phyloP scores from a whole-genome alignment of 1,284 basidiomycete genomes.

The Ustilago bromivora region DNA sequence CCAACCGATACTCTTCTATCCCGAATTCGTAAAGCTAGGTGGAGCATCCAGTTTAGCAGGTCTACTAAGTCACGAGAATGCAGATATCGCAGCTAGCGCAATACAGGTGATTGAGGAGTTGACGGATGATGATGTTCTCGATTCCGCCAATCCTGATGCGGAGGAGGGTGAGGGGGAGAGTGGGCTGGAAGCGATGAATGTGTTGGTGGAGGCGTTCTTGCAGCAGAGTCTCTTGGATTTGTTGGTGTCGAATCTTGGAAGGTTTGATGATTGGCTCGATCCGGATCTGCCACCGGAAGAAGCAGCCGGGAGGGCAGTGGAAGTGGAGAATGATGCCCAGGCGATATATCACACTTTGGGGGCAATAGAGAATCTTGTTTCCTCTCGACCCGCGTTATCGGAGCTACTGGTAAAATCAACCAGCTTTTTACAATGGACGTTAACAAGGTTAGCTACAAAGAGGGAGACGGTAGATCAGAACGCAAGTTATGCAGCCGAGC shows the following conservation, averaged over 20 bases:
- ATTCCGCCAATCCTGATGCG: conserved; percentile 76
- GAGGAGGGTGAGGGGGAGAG: conserved; percentile 28
- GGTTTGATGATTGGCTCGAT: conserved; percentile 56
- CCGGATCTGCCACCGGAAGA: conserved; percentile 11
- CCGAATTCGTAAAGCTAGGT: conserved; percentile 85
- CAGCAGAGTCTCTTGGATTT: conserved; percentile 86
- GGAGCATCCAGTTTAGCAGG: conserved; percentile 80
- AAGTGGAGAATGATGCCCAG: conserved; percentile 56
- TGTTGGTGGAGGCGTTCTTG: conserved; percentile 71
- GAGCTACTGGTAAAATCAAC: conserved; percentile 79
- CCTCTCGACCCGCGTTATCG: conserved; percentile 80
- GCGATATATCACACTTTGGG: conserved; percentile 72
- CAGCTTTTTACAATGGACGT: conserved; percentile 81
- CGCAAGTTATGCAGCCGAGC: conserved; percentile 71
- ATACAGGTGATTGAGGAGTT: conserved; percentile 80
- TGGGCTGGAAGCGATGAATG: conserved; percentile 19
- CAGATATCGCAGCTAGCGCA: conserved; percentile 58
- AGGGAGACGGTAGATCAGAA: conserved; percentile 62
- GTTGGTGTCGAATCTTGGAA: conserved; percentile 83
- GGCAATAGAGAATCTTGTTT: conserved; percentile 90
- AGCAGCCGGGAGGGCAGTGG: conserved; percentile 17
- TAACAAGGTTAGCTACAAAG: conserved; percentile 74
- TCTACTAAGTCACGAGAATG: conserved; percentile 75
- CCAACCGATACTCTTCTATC: conserved; percentile 83
- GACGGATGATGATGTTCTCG: conserved; percentile 93